Percentiles rank a stretch among this genome's conserved stretches.
Conservation (phyloP, 306 rosid genomes). For the Fragaria nilgerrensis region DNA sequence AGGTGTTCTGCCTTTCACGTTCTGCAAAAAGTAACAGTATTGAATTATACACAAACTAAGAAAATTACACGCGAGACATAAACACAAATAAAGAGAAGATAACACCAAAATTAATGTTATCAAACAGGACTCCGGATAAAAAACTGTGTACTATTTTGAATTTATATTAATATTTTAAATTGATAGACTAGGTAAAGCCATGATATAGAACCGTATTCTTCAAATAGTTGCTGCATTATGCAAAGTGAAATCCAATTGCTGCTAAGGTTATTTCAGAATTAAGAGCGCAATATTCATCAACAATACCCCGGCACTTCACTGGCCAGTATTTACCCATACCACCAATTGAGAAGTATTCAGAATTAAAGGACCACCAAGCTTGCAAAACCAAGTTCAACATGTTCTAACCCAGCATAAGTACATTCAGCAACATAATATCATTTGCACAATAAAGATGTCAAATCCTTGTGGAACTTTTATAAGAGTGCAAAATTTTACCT, state of each 20-base stretch:
- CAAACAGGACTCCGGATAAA: not conserved
- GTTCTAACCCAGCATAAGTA: not conserved
- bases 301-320: not conserved
- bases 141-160: not conserved
- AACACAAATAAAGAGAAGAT: not conserved
- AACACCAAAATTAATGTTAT: not conserved
- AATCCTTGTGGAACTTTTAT: not conserved
- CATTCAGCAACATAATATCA: not conserved
- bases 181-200: not conserved
- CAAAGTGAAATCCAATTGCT: not conserved
- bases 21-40: conserved; percentile 39
- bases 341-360: not conserved
- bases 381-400: not conserved
- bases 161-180: not conserved
- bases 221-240: not conserved
- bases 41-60: not conserved
- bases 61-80: not conserved
- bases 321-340: not conserved
- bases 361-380: not conserved
- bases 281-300: not conserved
- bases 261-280: not conserved
- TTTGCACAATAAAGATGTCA: not conserved
- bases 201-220: not conserved
- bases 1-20: conserved; percentile 32
- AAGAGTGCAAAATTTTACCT: conserved; percentile 36